Evolutionary conservation across 176 grass and related monocot genomes (phyloP).

Genomic region (Dactylis glomerata): DNA sequence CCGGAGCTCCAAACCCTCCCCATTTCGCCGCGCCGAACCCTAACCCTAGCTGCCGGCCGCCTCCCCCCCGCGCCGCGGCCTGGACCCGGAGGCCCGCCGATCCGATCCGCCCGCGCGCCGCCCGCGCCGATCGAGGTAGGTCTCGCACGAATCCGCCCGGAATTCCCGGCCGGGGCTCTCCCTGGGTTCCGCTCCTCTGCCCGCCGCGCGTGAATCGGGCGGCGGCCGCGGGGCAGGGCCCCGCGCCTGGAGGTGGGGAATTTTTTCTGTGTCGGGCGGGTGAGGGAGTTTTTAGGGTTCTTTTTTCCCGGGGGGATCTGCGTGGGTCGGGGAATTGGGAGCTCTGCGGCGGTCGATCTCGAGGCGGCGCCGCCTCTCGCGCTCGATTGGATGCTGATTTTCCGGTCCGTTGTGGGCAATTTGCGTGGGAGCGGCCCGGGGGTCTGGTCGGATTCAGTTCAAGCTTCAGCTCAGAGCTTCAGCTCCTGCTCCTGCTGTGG

Average conservation of each 20-base stretch:
- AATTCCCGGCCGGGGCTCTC: conserved; percentile 25
- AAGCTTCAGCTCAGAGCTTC: conserved; percentile 33
- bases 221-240: not conserved
- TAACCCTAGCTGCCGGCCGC: conserved; percentile 30
- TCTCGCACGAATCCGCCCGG: conserved; percentile 40
- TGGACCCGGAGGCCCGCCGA: conserved; percentile 4
- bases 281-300: conserved; percentile 14
- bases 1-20: conserved; percentile 41
- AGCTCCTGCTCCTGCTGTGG: not conserved
- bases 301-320: conserved; percentile 40
- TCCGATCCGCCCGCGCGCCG: conserved; percentile 26
- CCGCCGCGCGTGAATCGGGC: conserved; percentile 27
- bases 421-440: not conserved
- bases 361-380: not conserved
- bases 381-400: conserved; percentile 31
- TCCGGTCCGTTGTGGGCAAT: conserved; percentile 23
- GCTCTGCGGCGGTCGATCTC: conserved; percentile 42
- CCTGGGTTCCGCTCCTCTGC: not conserved
- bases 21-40: conserved; percentile 43
- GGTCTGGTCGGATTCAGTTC: conserved; percentile 36
- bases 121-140: conserved; percentile 49
- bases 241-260: conserved; percentile 12
- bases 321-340: conserved; percentile 25
- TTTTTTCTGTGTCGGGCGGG: conserved; percentile 1
- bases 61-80: not conserved